phyloP scores from a whole-genome alignment of 1,284 basidiomycete genomes.

The Anthracocystis walkeri region DNA sequence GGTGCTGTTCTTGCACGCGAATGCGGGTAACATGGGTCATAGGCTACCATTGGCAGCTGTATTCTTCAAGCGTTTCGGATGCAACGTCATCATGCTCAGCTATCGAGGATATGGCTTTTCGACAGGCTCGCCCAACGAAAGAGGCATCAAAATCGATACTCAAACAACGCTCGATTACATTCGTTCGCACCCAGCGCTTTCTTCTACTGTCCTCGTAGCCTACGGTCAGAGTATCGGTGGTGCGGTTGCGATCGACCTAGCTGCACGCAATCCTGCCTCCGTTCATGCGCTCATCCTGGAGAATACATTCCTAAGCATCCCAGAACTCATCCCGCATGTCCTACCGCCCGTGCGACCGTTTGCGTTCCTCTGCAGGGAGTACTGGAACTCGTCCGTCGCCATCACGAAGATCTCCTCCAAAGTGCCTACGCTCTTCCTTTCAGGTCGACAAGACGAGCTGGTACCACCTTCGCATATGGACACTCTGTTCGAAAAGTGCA shows the following conservation, averaged over 20 bases:
- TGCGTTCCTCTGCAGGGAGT: slow-evolving; percentile 84
- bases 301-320: slow-evolving; percentile 73
- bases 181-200: slow-evolving; percentile 77
- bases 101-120: slow-evolving; percentile 91
- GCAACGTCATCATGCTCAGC: slow-evolving; percentile 88
- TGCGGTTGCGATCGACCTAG: slow-evolving; percentile 91
- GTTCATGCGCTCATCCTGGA: slow-evolving; percentile 86
- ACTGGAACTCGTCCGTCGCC: slow-evolving; percentile 85
- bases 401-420: slow-evolving; percentile 78
- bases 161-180: slow-evolving; percentile 80
- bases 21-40: slow-evolving; percentile 74
- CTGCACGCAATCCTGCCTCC: slow-evolving; percentile 79
- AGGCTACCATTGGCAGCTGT: slow-evolving; percentile 88
- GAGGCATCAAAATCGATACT: slow-evolving; percentile 81
- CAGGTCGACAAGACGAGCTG: slow-evolving; percentile 81
- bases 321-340: slow-evolving; percentile 75
- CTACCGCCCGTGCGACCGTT: slow-evolving; percentile 83
- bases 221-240: slow-evolving; percentile 97
- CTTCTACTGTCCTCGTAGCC: slow-evolving; percentile 72
- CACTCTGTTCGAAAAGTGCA: slow-evolving; percentile 76
- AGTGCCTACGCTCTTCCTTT: slow-evolving; percentile 88
- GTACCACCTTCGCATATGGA: slow-evolving; percentile 89
- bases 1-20: slow-evolving; percentile 66
- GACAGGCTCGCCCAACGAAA: slow-evolving; percentile 84
- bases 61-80: slow-evolving; percentile 84